Evolutionary conservation across 208 protist genomes (phyloP).

Genomic region (Trypanosoma conorhini): DNA sequence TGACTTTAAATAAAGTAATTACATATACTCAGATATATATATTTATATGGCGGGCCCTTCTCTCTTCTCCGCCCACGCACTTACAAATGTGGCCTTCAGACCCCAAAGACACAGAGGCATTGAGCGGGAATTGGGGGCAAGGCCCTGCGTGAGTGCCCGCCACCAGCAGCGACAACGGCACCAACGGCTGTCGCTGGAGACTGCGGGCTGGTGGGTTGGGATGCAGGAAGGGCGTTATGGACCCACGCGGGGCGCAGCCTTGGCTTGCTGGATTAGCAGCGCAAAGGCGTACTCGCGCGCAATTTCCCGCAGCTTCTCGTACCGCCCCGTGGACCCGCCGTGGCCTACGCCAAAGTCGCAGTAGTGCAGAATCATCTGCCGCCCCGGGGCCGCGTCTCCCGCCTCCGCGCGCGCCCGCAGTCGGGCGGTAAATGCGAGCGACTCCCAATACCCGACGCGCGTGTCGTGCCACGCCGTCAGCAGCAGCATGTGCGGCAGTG

Average conservation of each 20-base stretch:
- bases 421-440: slow-evolving; percentile 46
- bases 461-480: slow-evolving; percentile 64
- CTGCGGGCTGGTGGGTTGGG: neutral
- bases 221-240: neutral
- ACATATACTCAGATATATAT: slow-evolving; percentile 8
- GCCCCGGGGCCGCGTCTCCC: neutral
- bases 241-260: too few species aligned
- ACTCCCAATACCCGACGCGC: slow-evolving; percentile 72
- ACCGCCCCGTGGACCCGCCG: slow-evolving; percentile 57
- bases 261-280: slow-evolving; percentile 16
- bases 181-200: neutral
- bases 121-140: neutral
- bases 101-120: neutral
- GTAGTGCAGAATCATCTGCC: slow-evolving; percentile 40
- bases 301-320: slow-evolving; percentile 56
- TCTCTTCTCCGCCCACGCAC: neutral
- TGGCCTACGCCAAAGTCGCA: slow-evolving; percentile 64
- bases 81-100: neutral
- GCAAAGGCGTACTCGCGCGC: slow-evolving; percentile 72
- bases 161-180: too few species aligned
- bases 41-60: slow-evolving; percentile 1
- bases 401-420: slow-evolving; percentile 29
- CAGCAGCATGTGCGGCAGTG: slow-evolving; percentile 54
- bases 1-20: neutral
- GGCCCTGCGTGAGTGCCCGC: too few species aligned